Conservation (phyloP, 208 protist species). For the Leishmania gerbilli region DNA sequence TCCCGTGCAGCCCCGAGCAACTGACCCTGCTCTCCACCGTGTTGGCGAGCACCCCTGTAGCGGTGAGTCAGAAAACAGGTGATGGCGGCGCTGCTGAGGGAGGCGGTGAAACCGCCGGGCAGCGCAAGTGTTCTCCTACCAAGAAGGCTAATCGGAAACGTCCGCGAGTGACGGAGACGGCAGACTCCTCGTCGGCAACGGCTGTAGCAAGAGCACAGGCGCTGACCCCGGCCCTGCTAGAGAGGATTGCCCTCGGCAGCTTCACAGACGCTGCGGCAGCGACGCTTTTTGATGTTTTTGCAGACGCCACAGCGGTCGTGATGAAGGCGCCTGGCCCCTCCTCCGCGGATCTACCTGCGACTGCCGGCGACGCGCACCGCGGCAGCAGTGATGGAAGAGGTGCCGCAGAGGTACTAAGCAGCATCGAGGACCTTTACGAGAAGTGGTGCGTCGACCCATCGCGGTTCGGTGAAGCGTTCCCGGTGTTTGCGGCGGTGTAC, state of each 20-base stretch:
- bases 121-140: background rate
- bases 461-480: conserved; percentile 63
- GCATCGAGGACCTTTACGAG: conserved; percentile 38
- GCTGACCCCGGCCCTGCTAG: conserved; percentile 42
- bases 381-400: conserved; percentile 1
- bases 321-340: background rate
- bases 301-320: conserved; percentile 23
- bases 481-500: conserved; percentile 53
- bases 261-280: conserved; percentile 52
- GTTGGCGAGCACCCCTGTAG: conserved; percentile 3
- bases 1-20: conserved; percentile 62
- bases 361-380: background rate
- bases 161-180: background rate
- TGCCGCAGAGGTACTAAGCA: conserved; percentile 10
- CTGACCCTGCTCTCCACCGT: conserved; percentile 56
- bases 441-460: conserved; percentile 42
- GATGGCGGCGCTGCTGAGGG: background rate
- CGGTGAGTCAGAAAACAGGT: background rate
- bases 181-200: background rate
- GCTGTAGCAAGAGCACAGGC: conserved; percentile 2
- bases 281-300: conserved; percentile 43
- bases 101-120: background rate
- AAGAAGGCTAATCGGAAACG: conserved; percentile 15
- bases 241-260: conserved; percentile 67
- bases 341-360: background rate